Conservation (phyloP, 495 filamentous ascomycete genomes). For the Elasticomyces elasticus region DNA sequence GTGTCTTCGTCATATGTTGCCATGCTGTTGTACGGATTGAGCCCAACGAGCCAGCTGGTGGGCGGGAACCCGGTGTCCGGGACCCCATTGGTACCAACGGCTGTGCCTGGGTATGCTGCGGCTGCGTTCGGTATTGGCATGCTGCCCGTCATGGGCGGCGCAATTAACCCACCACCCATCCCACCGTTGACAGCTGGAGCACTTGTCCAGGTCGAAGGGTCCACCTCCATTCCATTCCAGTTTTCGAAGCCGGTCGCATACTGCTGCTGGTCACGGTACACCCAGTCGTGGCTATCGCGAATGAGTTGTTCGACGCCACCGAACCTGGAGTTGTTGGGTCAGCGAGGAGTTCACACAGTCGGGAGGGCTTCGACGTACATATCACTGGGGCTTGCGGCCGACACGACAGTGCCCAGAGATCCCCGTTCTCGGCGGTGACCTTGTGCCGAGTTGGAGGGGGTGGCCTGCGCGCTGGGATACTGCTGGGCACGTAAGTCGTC, state of each 20-base stretch:
- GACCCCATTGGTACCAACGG: background rate
- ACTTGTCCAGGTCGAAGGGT: constrained; percentile 7
- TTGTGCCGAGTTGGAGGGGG: background rate
- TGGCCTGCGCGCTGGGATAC: constrained; percentile 4
- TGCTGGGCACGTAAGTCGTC: constrained; percentile 4
- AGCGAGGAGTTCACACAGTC: too few species aligned
- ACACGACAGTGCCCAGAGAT: background rate
- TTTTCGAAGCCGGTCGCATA: constrained; percentile 33
- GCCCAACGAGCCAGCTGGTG: background rate
- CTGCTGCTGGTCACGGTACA: constrained; percentile 29
- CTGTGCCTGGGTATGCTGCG: background rate
- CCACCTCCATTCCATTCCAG: constrained; percentile 22
- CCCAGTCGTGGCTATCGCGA: constrained; percentile 34
- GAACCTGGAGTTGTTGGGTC: too few species aligned
- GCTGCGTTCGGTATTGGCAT: background rate
- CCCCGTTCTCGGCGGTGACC: background rate
- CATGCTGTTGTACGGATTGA: constrained; percentile 1
- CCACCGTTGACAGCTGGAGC: background rate
- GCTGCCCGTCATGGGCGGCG: background rate
- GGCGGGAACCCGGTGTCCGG: background rate
- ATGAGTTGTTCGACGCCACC: constrained; percentile 33
- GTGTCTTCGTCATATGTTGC: constrained; percentile 17
- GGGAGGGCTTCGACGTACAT: too few species aligned
- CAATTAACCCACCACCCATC: background rate
- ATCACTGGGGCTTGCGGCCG: constrained; percentile 23